Conservation (phyloP, 2,329 filamentous ascomycete species). For the Colletotrichum sp. region DNA sequence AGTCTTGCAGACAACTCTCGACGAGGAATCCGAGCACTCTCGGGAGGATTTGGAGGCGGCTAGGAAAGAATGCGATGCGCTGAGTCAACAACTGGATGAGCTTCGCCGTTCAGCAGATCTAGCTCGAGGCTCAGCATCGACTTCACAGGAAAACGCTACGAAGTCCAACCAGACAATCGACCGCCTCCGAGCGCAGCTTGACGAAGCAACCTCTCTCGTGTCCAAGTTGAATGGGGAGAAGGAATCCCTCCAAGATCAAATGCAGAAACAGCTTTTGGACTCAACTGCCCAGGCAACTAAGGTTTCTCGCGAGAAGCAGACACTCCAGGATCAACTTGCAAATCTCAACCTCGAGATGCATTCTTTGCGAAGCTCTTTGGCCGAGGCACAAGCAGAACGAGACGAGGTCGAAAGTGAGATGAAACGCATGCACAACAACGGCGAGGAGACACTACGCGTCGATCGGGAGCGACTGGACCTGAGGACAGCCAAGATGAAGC, state of each 20-base stretch:
- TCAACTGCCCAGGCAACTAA: conserved; percentile 61
- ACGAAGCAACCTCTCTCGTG: conserved; percentile 18
- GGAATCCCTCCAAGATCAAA: conserved; percentile 51
- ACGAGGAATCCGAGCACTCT: conserved; percentile 68
- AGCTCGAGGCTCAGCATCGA: conserved; percentile 7
- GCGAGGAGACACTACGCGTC: conserved; percentile 63
- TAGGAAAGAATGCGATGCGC: conserved; percentile 48
- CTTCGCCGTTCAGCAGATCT: conserved; percentile 27
- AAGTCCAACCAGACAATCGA: conserved; percentile 41
- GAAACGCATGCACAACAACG: conserved; percentile 56
- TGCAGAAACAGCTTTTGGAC: conserved; percentile 63
- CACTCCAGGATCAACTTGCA: conserved; percentile 66
- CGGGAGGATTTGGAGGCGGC: conserved; percentile 50
- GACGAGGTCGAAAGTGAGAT: conserved; percentile 70
- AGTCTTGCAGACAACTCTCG: conserved; percentile 69
- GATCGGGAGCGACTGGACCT: conserved; percentile 75
- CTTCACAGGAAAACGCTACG: conserved; percentile 13
- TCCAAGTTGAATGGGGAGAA: conserved; percentile 17
- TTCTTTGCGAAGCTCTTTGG: conserved; percentile 58
- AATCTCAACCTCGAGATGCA: conserved; percentile 65
- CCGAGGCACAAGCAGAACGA: conserved; percentile 67
- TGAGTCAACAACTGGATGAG: conserved; percentile 47
- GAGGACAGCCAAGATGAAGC: conserved; percentile 68
- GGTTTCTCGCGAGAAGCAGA: conserved; percentile 64
- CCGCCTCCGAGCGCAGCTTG: conserved; percentile 13